Evolutionary conservation across 1,284 basidiomycete genomes (phyloP).

Genomic region (Rhodotorula sp.): DNA sequence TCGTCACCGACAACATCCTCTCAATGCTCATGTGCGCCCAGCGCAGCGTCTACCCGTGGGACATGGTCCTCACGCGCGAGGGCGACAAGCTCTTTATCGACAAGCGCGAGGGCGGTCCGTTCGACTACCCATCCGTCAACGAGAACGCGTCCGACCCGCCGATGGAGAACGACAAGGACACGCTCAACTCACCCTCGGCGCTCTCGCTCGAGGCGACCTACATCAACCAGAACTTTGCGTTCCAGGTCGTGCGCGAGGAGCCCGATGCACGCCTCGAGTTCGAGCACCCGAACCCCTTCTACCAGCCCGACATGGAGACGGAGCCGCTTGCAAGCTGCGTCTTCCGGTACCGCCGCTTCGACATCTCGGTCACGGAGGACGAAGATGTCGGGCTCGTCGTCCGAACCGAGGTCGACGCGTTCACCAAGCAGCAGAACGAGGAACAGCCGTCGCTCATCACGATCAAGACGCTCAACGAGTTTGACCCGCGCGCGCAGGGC

Average conservation of each 20-base stretch:
- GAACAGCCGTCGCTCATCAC: constrained; percentile 62
- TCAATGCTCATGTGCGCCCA: constrained; percentile 95
- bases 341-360: constrained; percentile 94
- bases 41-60: constrained; percentile 97
- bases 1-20: constrained; percentile 93
- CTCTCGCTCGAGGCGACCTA: constrained; percentile 97
- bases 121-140: constrained; percentile 96
- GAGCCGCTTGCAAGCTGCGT: constrained; percentile 93
- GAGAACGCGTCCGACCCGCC: constrained; percentile 98
- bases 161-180: constrained; percentile 75
- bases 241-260: constrained; percentile 85
- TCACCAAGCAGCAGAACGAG: constrained; percentile 56
- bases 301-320: constrained; percentile 80
- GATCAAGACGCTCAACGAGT: constrained; percentile 95
- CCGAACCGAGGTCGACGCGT: constrained; percentile 95
- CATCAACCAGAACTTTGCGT: constrained; percentile 98
- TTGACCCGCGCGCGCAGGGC: constrained; percentile 86
- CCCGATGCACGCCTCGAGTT: constrained; percentile 63
- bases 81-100: constrained; percentile 94
- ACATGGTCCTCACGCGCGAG: constrained; percentile 91
- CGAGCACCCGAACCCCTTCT: constrained; percentile 89
- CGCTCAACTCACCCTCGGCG: constrained; percentile 90
- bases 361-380: constrained; percentile 83
- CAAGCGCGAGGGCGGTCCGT: constrained; percentile 96
- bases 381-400: constrained; percentile 89